These are phyloP conservation scores for Garcia nutans DNA, from an alignment of 345 rosid genomes.

Conservation along the genomic window DNA sequence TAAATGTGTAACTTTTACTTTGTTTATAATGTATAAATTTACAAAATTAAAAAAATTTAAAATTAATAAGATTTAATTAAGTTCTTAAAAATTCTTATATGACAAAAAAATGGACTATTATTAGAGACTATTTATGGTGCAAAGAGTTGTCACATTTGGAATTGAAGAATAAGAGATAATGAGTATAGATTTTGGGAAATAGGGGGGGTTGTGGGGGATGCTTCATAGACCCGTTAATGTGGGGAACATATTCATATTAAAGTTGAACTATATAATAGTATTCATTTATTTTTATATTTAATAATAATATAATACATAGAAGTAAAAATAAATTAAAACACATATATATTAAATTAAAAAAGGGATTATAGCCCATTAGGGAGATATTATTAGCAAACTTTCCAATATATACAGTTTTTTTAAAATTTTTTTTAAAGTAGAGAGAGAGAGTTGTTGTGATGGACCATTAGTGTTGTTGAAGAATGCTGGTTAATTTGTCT, in stretches of 20 bases:
- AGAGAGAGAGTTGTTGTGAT: slow-evolving; percentile 22
- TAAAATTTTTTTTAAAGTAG: no score
- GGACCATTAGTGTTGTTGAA: slow-evolving; percentile 39
- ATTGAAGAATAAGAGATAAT: not conserved
- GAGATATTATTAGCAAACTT: slow-evolving; percentile 21
- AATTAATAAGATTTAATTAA: no score
- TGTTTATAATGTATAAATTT: no score
- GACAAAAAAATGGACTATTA: no score
- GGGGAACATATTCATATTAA: slow-evolving; percentile 71
- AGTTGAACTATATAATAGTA: slow-evolving; percentile 36
- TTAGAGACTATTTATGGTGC: no score
- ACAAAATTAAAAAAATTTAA: no score
- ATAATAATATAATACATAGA: slow-evolving; percentile 13
- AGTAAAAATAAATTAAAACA: slow-evolving; percentile 34
- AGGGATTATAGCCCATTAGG: slow-evolving; percentile 6
- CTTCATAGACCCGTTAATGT: slow-evolving; percentile 46
- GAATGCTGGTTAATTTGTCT: slow-evolving; percentile 37
- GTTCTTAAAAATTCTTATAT: no score
- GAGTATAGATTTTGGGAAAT: slow-evolving; percentile 5
- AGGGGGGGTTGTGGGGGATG: slow-evolving; percentile 14
- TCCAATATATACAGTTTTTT: slow-evolving; percentile 31
- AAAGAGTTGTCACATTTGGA: no score
- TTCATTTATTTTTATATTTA: not conserved
- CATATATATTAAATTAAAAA: no score
- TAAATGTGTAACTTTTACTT: no score